Base-by-base conservation (phyloP, 768 basidiomycete genomes). In the Chiua virens region DNA sequence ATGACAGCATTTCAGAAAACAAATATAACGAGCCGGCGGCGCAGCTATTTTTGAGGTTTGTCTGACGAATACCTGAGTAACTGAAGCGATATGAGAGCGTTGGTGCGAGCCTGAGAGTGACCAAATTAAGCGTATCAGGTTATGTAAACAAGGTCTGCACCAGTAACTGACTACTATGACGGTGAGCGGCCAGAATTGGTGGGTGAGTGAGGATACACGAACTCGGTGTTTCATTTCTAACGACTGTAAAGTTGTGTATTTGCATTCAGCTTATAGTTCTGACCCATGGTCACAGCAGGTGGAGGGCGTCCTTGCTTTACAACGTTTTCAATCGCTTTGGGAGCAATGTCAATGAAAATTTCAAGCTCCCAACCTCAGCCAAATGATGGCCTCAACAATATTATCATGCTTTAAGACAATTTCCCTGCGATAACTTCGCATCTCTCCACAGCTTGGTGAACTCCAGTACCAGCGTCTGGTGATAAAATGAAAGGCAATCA, bases 401-500 rank as follows among this genome's bases (percentile, higher is more conserved):
- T 25, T 15, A 39, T 17, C 5, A 42, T 43, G 1, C 8, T 0
- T 32, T 8, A 17, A 14, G 15, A 25, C 30, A 14, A 34, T 34
- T 23, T 2, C 5, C 13, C 20, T 15, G 28, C 22, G 27, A 38
- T 18, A 8, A 14, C 14, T 46, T 35, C n/a, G 15, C 36, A 34
- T 47, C 3, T 46, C 28, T 50, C 49, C 47, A 64, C 63, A 64
- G 63, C 63, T 53, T 64, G 63, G 62, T 39, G 9, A 27, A 45
- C 30, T 59, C 57, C 63, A 53, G 57, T 46, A 32, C 27, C 13
- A 30, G 47, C 52, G 53, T 45, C 32, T 18, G 20, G 37, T 40
- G 23, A 37, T 47, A 32, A 45, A 48, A 46, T 48, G 47, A 43
- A 37, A 17, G 30, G 35, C 43, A 28, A 36, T 49, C 20, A 37